Conservation (phyloP, 805 yeast species). For the Komagataella mondaviorum region DNA sequence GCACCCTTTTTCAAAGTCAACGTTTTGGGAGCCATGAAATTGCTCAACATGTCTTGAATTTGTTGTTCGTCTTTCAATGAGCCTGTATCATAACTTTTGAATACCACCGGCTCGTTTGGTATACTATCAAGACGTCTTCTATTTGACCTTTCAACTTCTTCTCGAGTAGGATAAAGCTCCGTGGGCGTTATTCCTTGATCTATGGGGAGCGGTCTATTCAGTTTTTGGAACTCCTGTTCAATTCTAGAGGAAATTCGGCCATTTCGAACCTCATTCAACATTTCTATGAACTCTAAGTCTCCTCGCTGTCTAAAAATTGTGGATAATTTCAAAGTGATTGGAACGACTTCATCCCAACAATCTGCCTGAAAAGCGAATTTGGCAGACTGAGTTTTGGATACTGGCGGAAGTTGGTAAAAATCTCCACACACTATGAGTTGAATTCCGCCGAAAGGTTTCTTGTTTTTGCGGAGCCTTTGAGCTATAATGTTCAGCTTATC, state of each 20-base stretch:
- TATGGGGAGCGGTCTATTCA: constrained; percentile 46
- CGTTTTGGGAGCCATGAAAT: constrained; percentile 57
- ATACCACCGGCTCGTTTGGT: constrained; percentile 30
- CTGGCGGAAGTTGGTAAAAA: constrained; percentile 93
- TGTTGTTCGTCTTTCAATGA: constrained; percentile 9
- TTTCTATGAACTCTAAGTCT: constrained; percentile 61
- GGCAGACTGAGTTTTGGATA: constrained; percentile 27
- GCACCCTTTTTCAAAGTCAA: constrained; percentile 69
- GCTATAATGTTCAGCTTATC: constrained; percentile 68
- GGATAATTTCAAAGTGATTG: constrained; percentile 54
- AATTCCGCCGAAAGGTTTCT: constrained; percentile 83
- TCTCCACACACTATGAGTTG: constrained; percentile 90
- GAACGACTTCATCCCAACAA: constrained; percentile 53
- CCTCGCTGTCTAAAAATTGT: constrained; percentile 82
- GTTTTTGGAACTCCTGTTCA: constrained; percentile 28
- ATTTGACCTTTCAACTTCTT: constrained; percentile 76
- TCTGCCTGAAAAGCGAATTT: constrained; percentile 65
- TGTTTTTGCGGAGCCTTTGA: constrained; percentile 28
- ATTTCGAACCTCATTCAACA: constrained; percentile 69
- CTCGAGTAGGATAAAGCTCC: constrained; percentile 75
- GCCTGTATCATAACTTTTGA: constrained; percentile 30
- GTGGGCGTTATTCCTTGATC: constrained; percentile 81
- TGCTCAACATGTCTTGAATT: constrained; percentile 24
- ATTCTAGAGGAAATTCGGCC: constrained; percentile 49
- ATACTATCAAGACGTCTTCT: constrained; percentile 31